Base-by-base conservation (phyloP, 495 filamentous ascomycete genomes). In the Pyrenula massariospora region DNA sequence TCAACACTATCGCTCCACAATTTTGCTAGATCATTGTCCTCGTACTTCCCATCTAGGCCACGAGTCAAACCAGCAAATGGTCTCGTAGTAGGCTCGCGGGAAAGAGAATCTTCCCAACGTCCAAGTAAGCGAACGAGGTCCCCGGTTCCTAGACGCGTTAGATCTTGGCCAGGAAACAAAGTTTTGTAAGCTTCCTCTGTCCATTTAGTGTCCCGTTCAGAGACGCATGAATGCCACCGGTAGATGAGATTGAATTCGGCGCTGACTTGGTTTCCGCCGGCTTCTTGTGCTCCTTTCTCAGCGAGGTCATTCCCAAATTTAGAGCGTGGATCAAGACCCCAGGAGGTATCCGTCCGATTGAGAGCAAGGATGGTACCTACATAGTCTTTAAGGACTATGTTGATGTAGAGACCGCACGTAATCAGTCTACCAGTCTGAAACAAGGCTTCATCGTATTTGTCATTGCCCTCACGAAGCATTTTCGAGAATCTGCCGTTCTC, bases 201-300 rank as follows among this genome's bases (percentile, higher is more conserved):
- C 88, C 88, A 92, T 55, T 80, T 72, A 55, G 89, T 84, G 59
- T 93, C 88, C 52, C 80, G 80, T 50, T 77, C 71, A 1, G 84
- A 88, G 56, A 88, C 81, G 62, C 84, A 86, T 11, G 85, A 84
- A 67, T 93, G 88, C 87, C 88, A 93, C 23, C 86, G 74, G 63
- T 90, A 90, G 58, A 87, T 73, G 47, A 82, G 80, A 60, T 80
- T 88, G 69, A 91, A 91, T 67, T 91, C 88, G 24, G 84, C 85
- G 0, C 85, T 88, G 2, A 87, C 83, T 56, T 87, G 84, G 58
- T 91, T 91, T 50, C 88, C 88, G 49, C 70, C 71, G 54, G 70
- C 65, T 63, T 68, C 57, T 56, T 62, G 24, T 60, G 70, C 65
- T 58, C 68, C 73, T 19, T 69, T 61, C 3, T 69, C 67, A 12